Evolutionary conservation across 176 grass and related monocot genomes (phyloP).

Genomic region (Dactylis glomerata): DNA sequence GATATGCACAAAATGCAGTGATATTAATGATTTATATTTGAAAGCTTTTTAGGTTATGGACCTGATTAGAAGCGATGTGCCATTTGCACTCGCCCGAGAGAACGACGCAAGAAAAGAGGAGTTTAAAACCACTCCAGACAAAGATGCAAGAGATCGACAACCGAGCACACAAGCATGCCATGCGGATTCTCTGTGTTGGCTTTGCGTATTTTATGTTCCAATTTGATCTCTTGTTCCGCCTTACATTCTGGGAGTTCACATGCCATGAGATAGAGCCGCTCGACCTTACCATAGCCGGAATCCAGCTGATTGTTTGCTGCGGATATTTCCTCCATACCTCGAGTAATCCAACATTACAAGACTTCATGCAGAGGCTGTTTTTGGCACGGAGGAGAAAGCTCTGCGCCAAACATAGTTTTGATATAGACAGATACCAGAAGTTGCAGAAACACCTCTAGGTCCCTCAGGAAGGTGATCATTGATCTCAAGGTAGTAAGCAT

Average conservation of each 20-base stretch:
- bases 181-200: slow-evolving; percentile 45
- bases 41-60: slow-evolving; percentile 34
- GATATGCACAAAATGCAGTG: not conserved
- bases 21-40: not conserved
- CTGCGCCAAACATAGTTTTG: slow-evolving; percentile 27
- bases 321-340: slow-evolving; percentile 63
- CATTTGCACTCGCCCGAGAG: slow-evolving; percentile 30
- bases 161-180: slow-evolving; percentile 50
- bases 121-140: slow-evolving; percentile 39
- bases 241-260: slow-evolving; percentile 62
- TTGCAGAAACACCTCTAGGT: slow-evolving; percentile 48
- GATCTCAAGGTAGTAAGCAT: not conserved
- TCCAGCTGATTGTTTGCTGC: slow-evolving; percentile 37
- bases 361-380: slow-evolving; percentile 47
- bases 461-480: slow-evolving; percentile 20
- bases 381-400: slow-evolving; percentile 46
- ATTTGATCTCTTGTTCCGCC: slow-evolving; percentile 40
- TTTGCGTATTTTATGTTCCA: slow-evolving; percentile 39
- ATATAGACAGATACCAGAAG: slow-evolving; percentile 45
- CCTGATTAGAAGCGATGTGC: slow-evolving; percentile 51
- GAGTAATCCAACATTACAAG: slow-evolving; percentile 48
- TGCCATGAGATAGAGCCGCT: slow-evolving; percentile 53
- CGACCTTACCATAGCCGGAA: slow-evolving; percentile 37
- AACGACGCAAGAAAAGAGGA: slow-evolving; percentile 41
- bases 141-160: slow-evolving; percentile 60